Conservation (phyloP, 2,329 filamentous ascomycete genomes). For the Ophiosphaerella narmari region DNA sequence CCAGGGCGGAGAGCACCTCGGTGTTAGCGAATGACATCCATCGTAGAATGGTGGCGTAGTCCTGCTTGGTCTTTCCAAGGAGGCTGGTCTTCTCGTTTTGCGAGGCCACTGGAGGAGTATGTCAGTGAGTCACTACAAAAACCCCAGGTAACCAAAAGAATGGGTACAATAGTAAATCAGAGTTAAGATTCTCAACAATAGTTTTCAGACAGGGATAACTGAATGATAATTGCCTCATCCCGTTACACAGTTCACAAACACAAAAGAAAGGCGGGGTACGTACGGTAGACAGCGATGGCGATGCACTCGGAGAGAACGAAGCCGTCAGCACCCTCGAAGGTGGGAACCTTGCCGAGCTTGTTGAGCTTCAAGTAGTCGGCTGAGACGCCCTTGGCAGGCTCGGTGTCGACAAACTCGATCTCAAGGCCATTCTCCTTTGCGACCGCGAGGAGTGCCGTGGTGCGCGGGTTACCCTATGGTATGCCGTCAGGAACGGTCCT, state of each 20-base stretch:
- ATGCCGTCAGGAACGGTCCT: conserved; percentile 34
- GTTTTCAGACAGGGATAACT: conserved; percentile 84
- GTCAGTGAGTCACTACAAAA: conserved; percentile 38
- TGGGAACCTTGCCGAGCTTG: conserved; percentile 87
- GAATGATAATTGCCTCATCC: conserved; percentile 73
- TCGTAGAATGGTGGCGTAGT: conserved; percentile 96
- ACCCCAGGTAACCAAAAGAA: conserved; percentile 17
- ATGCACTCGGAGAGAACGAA: conserved; percentile 87
- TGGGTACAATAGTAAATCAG: conserved; percentile 79
- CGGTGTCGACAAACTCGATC: conserved; percentile 78
- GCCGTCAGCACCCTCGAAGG: conserved; percentile 90
- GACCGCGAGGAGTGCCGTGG: conserved; percentile 84
- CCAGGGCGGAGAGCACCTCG: conserved; percentile 76
- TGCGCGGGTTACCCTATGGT: conserved; percentile 82
- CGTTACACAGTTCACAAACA: conserved; percentile 30
- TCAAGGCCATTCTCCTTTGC: conserved; percentile 98
- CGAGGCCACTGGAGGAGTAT: conserved; percentile 74
- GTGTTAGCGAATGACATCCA: conserved; percentile 98
- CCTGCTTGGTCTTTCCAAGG: conserved; percentile 99
- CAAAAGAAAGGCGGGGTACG: conserved; percentile 51
- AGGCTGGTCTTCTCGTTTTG: conserved; percentile 99
- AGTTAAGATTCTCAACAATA: conserved; percentile 78
- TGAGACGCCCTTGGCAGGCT: conserved; percentile 66
- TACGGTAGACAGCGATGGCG: conserved; percentile 97
- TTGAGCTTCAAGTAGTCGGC: conserved; percentile 84